These are phyloP conservation scores for Kodamaea anthophila DNA, from an alignment of 1,139 yeast species.

Conservation along the genomic window DNA sequence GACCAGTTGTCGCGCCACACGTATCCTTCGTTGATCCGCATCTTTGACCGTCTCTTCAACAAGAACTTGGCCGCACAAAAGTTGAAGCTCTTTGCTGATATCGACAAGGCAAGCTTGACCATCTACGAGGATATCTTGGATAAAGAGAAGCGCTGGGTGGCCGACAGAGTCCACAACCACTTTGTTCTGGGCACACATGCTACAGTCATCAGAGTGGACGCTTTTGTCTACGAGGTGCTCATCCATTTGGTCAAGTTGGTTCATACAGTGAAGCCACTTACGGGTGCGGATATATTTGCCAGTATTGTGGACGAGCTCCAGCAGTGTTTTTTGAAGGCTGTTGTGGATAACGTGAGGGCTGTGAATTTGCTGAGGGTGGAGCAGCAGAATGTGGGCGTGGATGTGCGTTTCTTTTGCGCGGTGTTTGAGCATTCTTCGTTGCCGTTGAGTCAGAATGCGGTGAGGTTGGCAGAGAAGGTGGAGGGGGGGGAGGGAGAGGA, in stretches of 20 bases:
- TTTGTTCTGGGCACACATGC: conserved; percentile 13
- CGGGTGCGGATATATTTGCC: conserved; percentile 32
- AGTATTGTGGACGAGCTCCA: conserved; percentile 38
- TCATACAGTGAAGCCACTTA: conserved; percentile 37
- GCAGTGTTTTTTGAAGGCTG: conserved; percentile 27
- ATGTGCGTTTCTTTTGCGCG: conserved; percentile 35
- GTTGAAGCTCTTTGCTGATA: conserved; percentile 37
- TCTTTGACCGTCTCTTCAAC: conserved; percentile 32
- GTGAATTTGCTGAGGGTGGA: conserved; percentile 15
- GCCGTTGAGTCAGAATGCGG: conserved; percentile 31
- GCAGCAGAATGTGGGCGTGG: conserved; percentile 28
- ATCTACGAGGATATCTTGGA: conserved; percentile 38
- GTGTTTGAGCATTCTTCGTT: conserved; percentile 36
- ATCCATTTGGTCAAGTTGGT: conserved; percentile 40
- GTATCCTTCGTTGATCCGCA: conserved; percentile 29
- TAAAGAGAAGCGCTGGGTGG: conserved; percentile 34
- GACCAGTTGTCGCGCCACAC: conserved; percentile 30
- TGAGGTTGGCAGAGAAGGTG: conserved; percentile 30
- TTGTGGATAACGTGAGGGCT: conserved; percentile 27
- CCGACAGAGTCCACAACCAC: conserved; percentile 23
- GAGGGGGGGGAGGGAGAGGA: conserved; percentile 25
- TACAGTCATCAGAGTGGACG: conserved; percentile 25
- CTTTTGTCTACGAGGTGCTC: conserved; percentile 35
- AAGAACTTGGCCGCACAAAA: conserved; percentile 35
- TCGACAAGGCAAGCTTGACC: conserved; percentile 38